Base-by-base conservation (phyloP, 78 protist genomes). In the Dictyostelium brefeldianum region DNA sequence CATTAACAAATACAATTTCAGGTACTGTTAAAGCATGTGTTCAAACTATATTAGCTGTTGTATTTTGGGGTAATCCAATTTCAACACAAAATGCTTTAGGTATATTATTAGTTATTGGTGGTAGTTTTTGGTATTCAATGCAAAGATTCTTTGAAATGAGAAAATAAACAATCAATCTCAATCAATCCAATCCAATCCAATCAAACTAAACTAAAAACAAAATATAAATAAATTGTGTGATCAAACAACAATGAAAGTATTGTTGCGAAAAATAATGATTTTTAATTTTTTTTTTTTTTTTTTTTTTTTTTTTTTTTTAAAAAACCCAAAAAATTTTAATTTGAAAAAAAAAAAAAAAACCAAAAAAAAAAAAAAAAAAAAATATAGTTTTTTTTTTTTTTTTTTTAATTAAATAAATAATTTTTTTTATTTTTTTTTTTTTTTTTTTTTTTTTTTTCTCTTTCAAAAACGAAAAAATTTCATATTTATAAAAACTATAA, bases 21-120 rank as follows among this genome's bases (percentile, higher is more conserved):
- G 98, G 97, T 15, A 97, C 98, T 5, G 80, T 83, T 3, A 89
- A 96, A 65, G 97, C 98, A 17, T 90, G 96, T 74, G 82, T 92
- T 5, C 98, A 97, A 83, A 97, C 98, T 10, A 48, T 96, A 17
- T 29, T 97, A 15, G 96, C 96, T 3, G 57, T 89, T 41, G 17
- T 80, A 47, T 5, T 94, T 74, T 91, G 81, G 79, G 78, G 89
- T 43, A 91, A 90, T 48, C 53, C 25, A 54, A 87, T 84, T 53
- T 74, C 89, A 14, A 36, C 77, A 29, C 65, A 90, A 90, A 95
- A 95, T 43, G 92, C 46, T 22, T 4, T 95, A 0, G 98, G 98
- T 43, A 95, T 92, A 48, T 9, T 83, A 5, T 51, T 97, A 14
- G 95, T 89, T 7, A 94, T 97, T 48, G 90, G 81, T 12, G 98